Percentiles rank a stretch among this genome's conserved stretches.
phyloP scores from a whole-genome alignment of 2,329 filamentous ascomycete genomes.

The Clonostachys byssicola region DNA sequence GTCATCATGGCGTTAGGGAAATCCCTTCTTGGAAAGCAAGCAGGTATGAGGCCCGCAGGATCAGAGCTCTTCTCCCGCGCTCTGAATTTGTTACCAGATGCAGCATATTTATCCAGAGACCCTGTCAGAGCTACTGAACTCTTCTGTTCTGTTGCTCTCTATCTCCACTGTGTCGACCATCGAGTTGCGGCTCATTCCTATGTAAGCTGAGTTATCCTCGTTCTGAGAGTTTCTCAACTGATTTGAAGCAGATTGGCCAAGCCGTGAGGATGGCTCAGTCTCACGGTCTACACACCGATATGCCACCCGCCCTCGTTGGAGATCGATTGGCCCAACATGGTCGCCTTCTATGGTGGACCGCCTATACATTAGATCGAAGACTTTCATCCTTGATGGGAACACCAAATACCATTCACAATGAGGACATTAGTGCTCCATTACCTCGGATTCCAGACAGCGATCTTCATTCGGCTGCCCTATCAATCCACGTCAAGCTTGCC shows the following conservation, averaged over 20 bases:
- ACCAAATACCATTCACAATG: neutral
- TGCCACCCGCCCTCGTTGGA: neutral
- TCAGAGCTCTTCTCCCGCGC: conserved; percentile 30
- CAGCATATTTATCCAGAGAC: conserved; percentile 20
- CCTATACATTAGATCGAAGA: conserved; percentile 1
- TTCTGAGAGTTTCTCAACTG: too few species aligned
- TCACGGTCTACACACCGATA: neutral
- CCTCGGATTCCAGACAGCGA: neutral
- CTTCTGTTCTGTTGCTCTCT: conserved; percentile 20
- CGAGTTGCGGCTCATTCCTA: conserved; percentile 24
- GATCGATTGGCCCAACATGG: neutral
- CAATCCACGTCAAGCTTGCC: too few species aligned
- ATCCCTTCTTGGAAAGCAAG: conserved; percentile 16
- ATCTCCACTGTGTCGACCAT: conserved; percentile 27
- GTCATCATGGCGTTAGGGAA: conserved; percentile 25
- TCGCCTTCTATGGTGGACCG: neutral
- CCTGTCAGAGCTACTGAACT: conserved; percentile 21
- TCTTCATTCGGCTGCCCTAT: too few species aligned
- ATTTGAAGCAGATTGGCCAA: neutral
- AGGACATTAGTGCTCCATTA: neutral
- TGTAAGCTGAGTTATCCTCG: conserved; percentile 8
- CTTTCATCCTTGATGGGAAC: neutral
- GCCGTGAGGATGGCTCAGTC: neutral
- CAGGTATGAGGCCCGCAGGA: conserved; percentile 21
- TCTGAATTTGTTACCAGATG: conserved; percentile 29